These are phyloP conservation scores for Aspergillus latus DNA, from an alignment of 2,329 filamentous ascomycete species.

Conservation along the genomic window DNA sequence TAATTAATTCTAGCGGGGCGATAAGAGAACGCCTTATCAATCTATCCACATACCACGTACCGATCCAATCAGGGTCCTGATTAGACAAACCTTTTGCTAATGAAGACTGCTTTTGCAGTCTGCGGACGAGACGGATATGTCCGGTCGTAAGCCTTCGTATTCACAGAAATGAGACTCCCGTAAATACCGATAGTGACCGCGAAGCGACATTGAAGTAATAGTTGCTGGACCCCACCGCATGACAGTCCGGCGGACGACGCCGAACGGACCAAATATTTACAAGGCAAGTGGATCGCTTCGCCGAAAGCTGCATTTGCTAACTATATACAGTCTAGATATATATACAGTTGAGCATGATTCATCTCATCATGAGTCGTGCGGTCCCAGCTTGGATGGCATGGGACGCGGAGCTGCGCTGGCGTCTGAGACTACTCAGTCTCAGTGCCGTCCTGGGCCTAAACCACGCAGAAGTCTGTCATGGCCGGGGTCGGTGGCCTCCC, in stretches of 20 bases:
- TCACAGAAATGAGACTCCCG: too few relatives aligned
- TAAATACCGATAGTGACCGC: too few relatives aligned
- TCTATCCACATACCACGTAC: background rate
- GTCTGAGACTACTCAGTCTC: too few relatives aligned
- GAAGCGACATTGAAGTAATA: background rate
- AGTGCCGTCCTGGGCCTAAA: background rate
- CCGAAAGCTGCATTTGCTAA: background rate
- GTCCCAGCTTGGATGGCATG: too few relatives aligned
- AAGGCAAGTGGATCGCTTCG: background rate
- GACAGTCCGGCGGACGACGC: slow-evolving; percentile 1
- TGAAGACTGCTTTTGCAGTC: background rate
- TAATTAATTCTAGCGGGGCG: background rate
- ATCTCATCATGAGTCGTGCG: background rate
- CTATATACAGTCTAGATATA: slow-evolving; percentile 4
- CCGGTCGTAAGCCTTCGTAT: too few relatives aligned
- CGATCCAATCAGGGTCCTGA: background rate
- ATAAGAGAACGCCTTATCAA: slow-evolving; percentile 6
- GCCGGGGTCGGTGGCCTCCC: background rate
- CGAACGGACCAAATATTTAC: background rate
- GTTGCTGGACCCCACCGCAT: background rate
- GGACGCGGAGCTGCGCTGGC: too few relatives aligned
- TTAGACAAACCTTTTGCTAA: background rate
- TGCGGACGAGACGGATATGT: background rate
- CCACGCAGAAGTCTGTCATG: background rate
- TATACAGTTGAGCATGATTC: slow-evolving; percentile 4